phyloP scores from a whole-genome alignment of 768 basidiomycete genomes.

The Mycena rebaudengoi region DNA sequence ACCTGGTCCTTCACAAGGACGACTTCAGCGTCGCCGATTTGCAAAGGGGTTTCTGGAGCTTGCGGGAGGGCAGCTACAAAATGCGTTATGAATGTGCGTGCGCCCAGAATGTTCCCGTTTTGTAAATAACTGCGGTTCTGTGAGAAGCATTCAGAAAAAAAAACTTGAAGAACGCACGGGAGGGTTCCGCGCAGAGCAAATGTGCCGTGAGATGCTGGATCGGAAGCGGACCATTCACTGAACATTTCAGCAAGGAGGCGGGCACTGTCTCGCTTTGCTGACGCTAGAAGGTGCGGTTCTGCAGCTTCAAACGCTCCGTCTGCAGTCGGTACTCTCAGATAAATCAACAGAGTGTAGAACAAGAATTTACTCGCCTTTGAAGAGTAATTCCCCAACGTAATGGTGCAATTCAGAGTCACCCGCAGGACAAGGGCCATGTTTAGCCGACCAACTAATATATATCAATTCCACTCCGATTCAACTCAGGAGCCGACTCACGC shows the following conservation, averaged over 20 bases:
- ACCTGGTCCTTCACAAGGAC: conserved; percentile 76
- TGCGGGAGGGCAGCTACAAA: conserved; percentile 74
- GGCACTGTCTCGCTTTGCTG: conserved; percentile 91
- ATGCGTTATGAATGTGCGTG: conserved; percentile 89
- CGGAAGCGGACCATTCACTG: conserved; percentile 74
- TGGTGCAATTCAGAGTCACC: conserved; percentile 91
- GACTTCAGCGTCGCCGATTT: conserved; percentile 67
- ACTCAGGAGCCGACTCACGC: conserved; percentile 60
- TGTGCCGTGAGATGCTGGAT: conserved; percentile 59
- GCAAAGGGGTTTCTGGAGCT: conserved; percentile 53
- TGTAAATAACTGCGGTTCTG: conserved; percentile 66
- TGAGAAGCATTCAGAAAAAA: conserved; percentile 7
- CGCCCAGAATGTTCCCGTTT: conserved; percentile 92
- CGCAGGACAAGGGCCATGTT: conserved; percentile 77
- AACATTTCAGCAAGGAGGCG: conserved; percentile 87
- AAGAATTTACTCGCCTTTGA: conserved; percentile 65
- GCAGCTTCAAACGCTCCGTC: conserved; percentile 81
- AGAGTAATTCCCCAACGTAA: conserved; percentile 88
- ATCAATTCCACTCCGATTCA: conserved; percentile 25
- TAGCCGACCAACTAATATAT: conserved; percentile 81
- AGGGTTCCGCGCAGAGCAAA: conserved; percentile 89
- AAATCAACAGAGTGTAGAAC: neutral
- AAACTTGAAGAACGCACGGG: conserved; percentile 67
- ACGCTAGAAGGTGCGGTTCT: conserved; percentile 84
- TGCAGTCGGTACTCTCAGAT: conserved; percentile 43